A percentile compares a stretch with the other conserved stretches of the same genome.
Conservation (phyloP, 129 eudicot genomes). For the Cynara cardunculus region DNA sequence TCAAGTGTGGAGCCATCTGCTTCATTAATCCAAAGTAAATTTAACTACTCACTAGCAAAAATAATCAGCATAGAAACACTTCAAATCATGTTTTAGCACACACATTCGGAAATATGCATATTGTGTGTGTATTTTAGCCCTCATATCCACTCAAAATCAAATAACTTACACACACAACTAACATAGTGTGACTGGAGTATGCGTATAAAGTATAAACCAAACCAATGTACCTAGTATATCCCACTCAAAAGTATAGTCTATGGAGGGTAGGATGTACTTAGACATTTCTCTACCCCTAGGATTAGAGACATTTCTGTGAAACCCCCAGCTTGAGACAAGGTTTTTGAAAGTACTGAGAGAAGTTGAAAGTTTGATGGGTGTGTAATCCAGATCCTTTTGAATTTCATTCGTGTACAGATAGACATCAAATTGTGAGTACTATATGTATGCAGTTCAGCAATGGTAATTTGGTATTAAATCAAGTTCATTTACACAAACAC, state of each 20-base stretch:
- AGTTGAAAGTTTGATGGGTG: background rate
- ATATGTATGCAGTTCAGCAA: background rate
- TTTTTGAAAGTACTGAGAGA: background rate
- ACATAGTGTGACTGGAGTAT: background rate
- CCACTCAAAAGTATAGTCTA: background rate
- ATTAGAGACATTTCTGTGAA: background rate
- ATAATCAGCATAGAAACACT: background rate
- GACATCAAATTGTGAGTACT: background rate
- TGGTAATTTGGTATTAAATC: background rate
- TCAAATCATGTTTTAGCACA: slow-evolving; percentile 14
- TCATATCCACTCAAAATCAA: background rate
- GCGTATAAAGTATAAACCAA: background rate
- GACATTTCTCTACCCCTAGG: background rate
- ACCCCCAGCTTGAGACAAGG: background rate
- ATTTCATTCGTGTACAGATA: background rate
- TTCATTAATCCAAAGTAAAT: background rate
- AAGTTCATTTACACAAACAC: background rate
- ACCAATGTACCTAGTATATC: background rate
- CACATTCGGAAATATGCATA: background rate
- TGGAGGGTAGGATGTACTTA: background rate
- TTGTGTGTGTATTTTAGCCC: background rate
- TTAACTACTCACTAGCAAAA: background rate
- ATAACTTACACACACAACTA: background rate
- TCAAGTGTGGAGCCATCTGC: background rate
- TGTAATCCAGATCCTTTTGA: background rate